Evolutionary conservation across 495 filamentous ascomycete species (phyloP).

Genomic region (Aspergillus sclerotioniger): DNA sequence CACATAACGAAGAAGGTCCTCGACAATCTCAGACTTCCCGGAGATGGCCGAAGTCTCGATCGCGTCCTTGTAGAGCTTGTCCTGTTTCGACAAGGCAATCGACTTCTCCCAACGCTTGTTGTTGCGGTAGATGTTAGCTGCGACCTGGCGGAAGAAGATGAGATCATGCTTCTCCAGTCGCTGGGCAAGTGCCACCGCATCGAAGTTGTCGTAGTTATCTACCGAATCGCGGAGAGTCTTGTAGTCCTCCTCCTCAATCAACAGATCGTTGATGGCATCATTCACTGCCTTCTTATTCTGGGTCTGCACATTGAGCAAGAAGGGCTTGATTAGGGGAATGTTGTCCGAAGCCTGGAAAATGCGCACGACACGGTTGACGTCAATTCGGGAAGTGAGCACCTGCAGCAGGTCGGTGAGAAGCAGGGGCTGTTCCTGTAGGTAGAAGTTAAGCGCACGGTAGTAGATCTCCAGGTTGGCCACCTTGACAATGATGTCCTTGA

Average conservation of each 20-base stretch:
- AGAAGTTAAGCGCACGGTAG: slow-evolving; percentile 97
- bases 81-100: slow-evolving; percentile 97
- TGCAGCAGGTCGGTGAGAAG: slow-evolving; percentile 94
- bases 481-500: slow-evolving; percentile 99
- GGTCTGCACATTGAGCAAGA: slow-evolving; percentile 91
- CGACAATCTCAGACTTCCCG: slow-evolving; percentile 83
- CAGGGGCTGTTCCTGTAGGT: slow-evolving; percentile 93
- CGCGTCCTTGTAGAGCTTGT: slow-evolving; percentile 99
- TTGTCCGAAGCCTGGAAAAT: slow-evolving; percentile 99
- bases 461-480: slow-evolving; percentile 99
- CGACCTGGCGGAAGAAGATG: slow-evolving; percentile 99
- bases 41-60: slow-evolving; percentile 99
- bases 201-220: slow-evolving; percentile 98
- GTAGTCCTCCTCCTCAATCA: slow-evolving; percentile 99
- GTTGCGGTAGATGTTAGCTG: slow-evolving; percentile 97
- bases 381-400: slow-evolving; percentile 85
- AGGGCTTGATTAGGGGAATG: slow-evolving; percentile 97
- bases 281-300: slow-evolving; percentile 99
- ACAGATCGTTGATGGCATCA: slow-evolving; percentile 94
- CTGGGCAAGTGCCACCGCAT: slow-evolving; percentile 90
- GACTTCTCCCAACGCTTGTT: slow-evolving; percentile 99
- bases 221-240: slow-evolving; percentile 98
- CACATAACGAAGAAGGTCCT: slow-evolving; percentile 95
- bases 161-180: slow-evolving; percentile 94
- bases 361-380: slow-evolving; percentile 96